phyloP scores from a whole-genome alignment of 2,329 filamentous ascomycete genomes.

The Hypomyces rosellus region DNA sequence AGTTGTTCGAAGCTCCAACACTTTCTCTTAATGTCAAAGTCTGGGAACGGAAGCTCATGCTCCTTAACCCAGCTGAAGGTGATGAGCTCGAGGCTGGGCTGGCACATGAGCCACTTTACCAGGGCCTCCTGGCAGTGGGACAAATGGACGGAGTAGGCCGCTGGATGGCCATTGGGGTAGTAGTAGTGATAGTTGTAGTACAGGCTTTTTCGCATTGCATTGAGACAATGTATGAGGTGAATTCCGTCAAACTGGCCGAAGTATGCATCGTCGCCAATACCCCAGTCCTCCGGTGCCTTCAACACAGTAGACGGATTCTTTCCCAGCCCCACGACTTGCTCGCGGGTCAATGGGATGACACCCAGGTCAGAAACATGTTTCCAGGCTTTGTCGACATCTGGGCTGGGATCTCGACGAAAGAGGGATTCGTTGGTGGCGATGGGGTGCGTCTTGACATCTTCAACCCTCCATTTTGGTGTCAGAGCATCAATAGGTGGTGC shows the following conservation, averaged over 20 bases:
- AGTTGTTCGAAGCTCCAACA: no score
- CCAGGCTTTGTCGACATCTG: conserved; percentile 3
- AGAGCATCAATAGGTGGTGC: neutral
- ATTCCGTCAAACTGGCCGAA: conserved; percentile 1
- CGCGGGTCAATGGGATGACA: conserved; percentile 2
- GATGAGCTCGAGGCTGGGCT: no score
- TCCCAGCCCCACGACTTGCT: conserved; percentile 3
- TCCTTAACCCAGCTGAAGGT: no score
- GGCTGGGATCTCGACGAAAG: conserved; percentile 6
- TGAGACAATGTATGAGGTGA: conserved; percentile 3
- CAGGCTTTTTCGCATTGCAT: neutral
- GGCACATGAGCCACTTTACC: no score
- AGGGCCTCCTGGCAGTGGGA: no score
- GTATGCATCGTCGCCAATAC: conserved; percentile 3
- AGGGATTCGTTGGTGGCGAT: conserved; percentile 1
- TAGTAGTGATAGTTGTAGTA: no score
- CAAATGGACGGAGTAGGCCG: no score
- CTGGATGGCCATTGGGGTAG: no score
- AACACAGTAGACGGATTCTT: conserved; percentile 2
- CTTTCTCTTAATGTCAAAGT: no score
- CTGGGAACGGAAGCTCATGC: no score
- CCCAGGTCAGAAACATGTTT: conserved; percentile 2
- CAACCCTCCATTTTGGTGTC: neutral
- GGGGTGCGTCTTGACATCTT: neutral
- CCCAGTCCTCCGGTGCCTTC: conserved; percentile 8